Base-by-base conservation (phyloP, 1,284 basidiomycete genomes). In the Psilocybe mexicana region DNA sequence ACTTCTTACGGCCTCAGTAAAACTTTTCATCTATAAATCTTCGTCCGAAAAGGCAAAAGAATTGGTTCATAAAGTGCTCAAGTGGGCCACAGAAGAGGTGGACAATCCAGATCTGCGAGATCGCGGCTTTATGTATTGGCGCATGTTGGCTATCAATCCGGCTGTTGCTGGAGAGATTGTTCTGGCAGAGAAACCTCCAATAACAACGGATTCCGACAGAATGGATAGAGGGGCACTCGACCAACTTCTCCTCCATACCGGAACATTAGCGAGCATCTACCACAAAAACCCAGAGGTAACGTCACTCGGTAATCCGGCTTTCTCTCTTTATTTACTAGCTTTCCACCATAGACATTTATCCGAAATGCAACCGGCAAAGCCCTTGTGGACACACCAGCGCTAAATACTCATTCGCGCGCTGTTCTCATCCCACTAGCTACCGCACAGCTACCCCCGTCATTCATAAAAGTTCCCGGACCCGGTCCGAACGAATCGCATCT, bases 81-180 rank as follows among this genome's bases (percentile, higher is more conserved):
- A 98, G 72, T 96, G 94, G 87, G 90, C 95, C 12, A 99, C 97
- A 2, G 97, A 99, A 72, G 93, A 98, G 65, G 88, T 96, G 57
- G 96, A 98, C 72, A 98, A 97, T 70, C 96, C 97, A 5, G 97
- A 99, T 76, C 79, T 98, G 43, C 85, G 97, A 33, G 97, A 99
- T 74, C 83, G 97, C 60, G 97, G 96, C 0, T 99, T 96, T 78
- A 98, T 99, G 91, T 99, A 99, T 76, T 99, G 96, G 96, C 88
- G 97, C 48, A 81, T 99, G 75, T 82, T 99, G 40, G 96, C 96
- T 1, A 90, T 95, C 65, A 95, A 98, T 71, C 95, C 97, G 1
- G 79, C 88, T 1, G 89, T 91, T 1, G 96, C 97, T 2, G 85
- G 90, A 43, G 89, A 93, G 64, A 91, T 99, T 60, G 95, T 99